phyloP scores from a whole-genome alignment of 2,329 filamentous ascomycete genomes.

The Cladosporium colombiae region DNA sequence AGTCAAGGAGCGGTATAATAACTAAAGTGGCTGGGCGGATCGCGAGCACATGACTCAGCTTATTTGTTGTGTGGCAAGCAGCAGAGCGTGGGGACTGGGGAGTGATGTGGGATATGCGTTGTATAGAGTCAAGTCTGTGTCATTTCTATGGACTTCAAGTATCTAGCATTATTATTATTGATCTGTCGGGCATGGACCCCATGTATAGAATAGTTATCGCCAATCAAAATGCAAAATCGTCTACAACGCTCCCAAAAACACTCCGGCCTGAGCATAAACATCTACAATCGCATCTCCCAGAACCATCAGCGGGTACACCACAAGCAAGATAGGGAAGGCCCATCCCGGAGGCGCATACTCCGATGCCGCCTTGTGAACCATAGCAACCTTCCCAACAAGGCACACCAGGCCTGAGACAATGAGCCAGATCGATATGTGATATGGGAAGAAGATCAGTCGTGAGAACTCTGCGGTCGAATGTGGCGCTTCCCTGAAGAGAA shows the following conservation, averaged over 20 bases:
- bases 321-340: conserved; percentile 22
- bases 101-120: neutral
- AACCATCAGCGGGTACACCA: conserved; percentile 24
- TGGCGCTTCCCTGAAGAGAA: conserved; percentile 25
- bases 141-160: neutral
- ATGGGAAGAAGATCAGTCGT: conserved; percentile 25
- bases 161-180: neutral
- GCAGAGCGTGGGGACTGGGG: neutral
- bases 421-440: conserved; percentile 25
- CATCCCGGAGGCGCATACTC: conserved; percentile 26
- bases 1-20: neutral
- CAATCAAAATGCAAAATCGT: neutral
- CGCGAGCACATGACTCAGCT: neutral
- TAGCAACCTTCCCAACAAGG: conserved; percentile 22
- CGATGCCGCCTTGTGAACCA: conserved; percentile 23
- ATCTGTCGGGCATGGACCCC: neutral
- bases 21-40: neutral
- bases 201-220: neutral
- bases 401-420: conserved; percentile 23
- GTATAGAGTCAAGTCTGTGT: neutral
- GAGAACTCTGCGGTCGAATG: conserved; percentile 24
- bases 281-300: conserved; percentile 21
- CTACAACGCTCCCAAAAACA: conserved; percentile 15
- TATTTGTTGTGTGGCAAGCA: neutral
- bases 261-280: conserved; percentile 24